Conservation (phyloP, 169 alveolate species). For the Eimeria necatrix region DNA sequence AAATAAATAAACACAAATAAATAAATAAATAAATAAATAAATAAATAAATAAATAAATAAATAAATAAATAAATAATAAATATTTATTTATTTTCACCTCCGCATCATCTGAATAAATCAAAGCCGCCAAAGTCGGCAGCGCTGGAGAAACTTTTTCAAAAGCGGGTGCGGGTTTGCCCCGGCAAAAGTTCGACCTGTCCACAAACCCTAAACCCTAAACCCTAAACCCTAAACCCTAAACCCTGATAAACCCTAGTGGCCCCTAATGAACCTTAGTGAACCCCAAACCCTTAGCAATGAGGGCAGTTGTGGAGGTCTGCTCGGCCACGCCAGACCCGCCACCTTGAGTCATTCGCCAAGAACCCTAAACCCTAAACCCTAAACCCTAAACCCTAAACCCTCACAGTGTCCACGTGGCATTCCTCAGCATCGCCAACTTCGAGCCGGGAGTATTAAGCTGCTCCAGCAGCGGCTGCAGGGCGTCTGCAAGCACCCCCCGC, state of each 20-base stretch:
- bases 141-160: constrained; percentile 89
- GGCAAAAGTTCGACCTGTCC: constrained; percentile 84
- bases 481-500: constrained; percentile 87
- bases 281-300: background rate
- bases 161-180: constrained; percentile 95
- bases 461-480: constrained; percentile 91
- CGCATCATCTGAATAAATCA: constrained; percentile 87
- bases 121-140: constrained; percentile 89
- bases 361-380: background rate
- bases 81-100: too few species aligned
- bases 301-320: too few species aligned
- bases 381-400: constrained; percentile 62
- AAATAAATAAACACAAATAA: too few species aligned
- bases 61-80: background rate
- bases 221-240: constrained; percentile 50
- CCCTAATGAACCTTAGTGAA: too few species aligned
- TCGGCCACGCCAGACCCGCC: background rate
- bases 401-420: constrained; percentile 98
- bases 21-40: too few species aligned
- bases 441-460: constrained; percentile 89
- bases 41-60: background rate
- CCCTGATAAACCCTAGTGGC: constrained; percentile 26
- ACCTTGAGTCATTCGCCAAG: background rate
- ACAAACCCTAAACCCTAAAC: constrained; percentile 16
- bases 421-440: constrained; percentile 94